Base-by-base conservation (phyloP, 2,329 filamentous ascomycete genomes). In the Aspergillus aculeatus region DNA sequence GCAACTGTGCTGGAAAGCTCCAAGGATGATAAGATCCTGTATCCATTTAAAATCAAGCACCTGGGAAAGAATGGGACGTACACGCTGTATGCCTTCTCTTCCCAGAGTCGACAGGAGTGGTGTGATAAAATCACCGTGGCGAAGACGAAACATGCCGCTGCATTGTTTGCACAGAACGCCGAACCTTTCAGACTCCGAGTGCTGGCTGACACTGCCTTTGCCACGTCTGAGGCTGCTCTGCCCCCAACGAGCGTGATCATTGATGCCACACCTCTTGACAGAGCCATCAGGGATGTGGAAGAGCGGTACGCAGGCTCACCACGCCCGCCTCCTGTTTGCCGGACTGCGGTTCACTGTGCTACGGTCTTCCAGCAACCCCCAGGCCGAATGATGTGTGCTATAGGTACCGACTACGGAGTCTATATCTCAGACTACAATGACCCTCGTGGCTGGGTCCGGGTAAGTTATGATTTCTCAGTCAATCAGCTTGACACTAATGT, bases 1-100 rank as follows among this genome's bases (percentile, higher is more conserved):
- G 75, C 73, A 11, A 81, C 79, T 1, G 76, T 78, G 2, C 71
- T 84, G 19, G 86, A 87, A 5, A 78, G 72, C 35, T 78, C 83
- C 29, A 89, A 86, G 63, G 91, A 96, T 65, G 88, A 91, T 71
- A 91, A 89, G 73, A 90, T 95, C 50, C 78, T 99, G 68, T 99
- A 93, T 73, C 95, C 96, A 0, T 99, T 99, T 85, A 88, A 88
- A 66, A 86, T 99, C 73, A 97, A 97, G 78, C 95, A 99, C 78
- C 84, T 99, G 21, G 95, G 96, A 12, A 91, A 96, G 63, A 73
- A 78, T 51, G 93, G 96, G 67, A 88, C 91, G 0, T 98, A 97
- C 74, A 96, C 90, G 0, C 81, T 99, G 1, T 98, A 96, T 73
- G 93, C 94, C 0, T 85, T 89, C 5, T 89, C 87, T 1, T 85